Base-by-base conservation (phyloP, 352 stramenopile species). In the Pythium phragmitis region DNA sequence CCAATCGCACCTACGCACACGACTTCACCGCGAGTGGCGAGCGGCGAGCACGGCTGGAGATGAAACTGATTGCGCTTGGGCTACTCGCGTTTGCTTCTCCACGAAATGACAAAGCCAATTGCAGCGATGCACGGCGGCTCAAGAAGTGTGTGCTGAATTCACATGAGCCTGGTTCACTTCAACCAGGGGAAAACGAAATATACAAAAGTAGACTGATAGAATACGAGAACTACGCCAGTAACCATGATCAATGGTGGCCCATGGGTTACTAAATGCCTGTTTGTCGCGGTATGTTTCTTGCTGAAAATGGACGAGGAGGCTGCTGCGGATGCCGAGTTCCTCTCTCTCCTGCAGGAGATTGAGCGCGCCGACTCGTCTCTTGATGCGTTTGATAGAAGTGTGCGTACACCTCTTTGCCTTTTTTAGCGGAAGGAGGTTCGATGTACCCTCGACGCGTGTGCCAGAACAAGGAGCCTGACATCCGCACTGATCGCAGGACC, bases 271-370 rank as follows among this genome's bases (percentile, higher is more conserved):
- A 46, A 1, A 39, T 12, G 1, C 1, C 11, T 11, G 34, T 13
- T 39, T 46, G 0, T 21, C 6, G 2, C 39, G 3, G 39, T 8
- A 21, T 5, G 39, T 46, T 46, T 9, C 23, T 43, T 16, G 34
- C 37, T 30, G 39, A 9, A 33, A 21, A 26, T n/a, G 13, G 21
- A 52, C 1, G 26, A 47, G 7, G 28, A 50, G 16, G 56, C 36
- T 23, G 37, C 8, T 3, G 2, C 37, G 30, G 36, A 57, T 16
- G 59, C 30, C 51, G 60, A 61, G 19, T 39, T 67, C 33, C n/a
- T 60, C 7, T 56, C 60, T 30, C 60, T 67, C 19, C 42, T 67
- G 19, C 41, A 60, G 42, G 60, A 67, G 23, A 60, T 67, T 52
- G 60, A 65, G n/a, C 7, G 23, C 19, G n/a, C 28, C 8, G 45